Evolutionary conservation across 345 rosid species (phyloP), one percentile per base, ranked within the genome.

Genomic region (Melaleuca alternifolia): DNA sequence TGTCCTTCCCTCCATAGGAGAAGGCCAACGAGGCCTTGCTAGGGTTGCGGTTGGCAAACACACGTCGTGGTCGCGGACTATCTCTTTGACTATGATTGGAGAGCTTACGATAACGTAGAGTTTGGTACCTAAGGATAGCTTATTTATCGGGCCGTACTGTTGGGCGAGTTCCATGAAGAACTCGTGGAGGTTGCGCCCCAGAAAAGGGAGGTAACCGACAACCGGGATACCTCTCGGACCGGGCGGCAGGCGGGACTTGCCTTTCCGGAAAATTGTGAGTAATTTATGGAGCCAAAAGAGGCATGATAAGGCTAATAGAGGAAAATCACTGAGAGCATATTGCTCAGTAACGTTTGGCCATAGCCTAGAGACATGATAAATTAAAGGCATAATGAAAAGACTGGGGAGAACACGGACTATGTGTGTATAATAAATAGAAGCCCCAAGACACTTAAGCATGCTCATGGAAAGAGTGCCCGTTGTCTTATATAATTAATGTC

Each of bases 61-160:
- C 85, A 28, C 20, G 52, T 91, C 93, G n/a, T 87, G 88, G 50
- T 87, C 89, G 1, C 88, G 86, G 23, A 89, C 86, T 24, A 89
- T 88, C 82, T 90, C 82, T 56, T 88, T 89, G 7, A 52, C 90
- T 11, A 90, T 52, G 15, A 76, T 79, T 2, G 93, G 91, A 3
- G 90, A 89, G 89, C 86, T 89, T 13, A 91, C 41, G n/a, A 91
- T 85, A 14, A 91, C 88, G 15, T 46, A 89, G 52, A 82, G 82
- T 3, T 86, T 88, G 57, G 51, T 83, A 11, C 92, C 93, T 1
- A 90, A 83, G n/a, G 71, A 62, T 37, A 91, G 85, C 75, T 85
- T 91, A 87, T 41, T 88, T 41, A 91, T 87, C 2, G 92, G 91
- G 26, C 93, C 90, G 5, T 91, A 89, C 14, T 7, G 12, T n/a